phyloP scores from a whole-genome alignment of 2,329 filamentous ascomycete species.

The Neofusicoccum kwambonambiense region DNA sequence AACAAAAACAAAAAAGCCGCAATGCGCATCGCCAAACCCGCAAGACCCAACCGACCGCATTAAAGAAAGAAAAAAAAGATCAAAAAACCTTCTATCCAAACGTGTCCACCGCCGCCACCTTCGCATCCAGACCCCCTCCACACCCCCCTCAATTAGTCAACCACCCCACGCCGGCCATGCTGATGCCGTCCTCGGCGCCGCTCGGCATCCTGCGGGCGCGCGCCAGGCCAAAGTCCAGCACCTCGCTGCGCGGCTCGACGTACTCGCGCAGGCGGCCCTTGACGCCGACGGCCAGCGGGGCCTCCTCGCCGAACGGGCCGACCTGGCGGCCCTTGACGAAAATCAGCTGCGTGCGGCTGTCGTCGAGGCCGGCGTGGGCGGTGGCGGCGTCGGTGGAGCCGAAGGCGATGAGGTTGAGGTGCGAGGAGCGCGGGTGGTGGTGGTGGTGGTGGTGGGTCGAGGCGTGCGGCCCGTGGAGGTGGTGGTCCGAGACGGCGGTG shows the following conservation, averaged over 20 bases:
- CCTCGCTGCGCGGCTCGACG: constrained; percentile 45
- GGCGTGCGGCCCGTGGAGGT: constrained; percentile 32
- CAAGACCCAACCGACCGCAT: too few relatives aligned
- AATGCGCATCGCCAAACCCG: too few relatives aligned
- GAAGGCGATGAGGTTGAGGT: constrained; percentile 19
- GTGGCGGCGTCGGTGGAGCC: constrained; percentile 28
- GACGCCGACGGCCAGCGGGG: constrained; percentile 43
- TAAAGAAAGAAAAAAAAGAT: too few relatives aligned
- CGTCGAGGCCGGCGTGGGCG: constrained; percentile 46
- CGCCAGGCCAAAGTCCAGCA: constrained; percentile 42
- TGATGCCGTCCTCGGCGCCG: background rate
- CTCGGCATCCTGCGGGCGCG: constrained; percentile 8
- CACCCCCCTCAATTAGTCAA: background rate
- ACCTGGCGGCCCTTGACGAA: constrained; percentile 45
- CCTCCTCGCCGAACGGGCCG: constrained; percentile 42
- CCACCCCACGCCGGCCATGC: background rate
- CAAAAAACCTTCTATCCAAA: too few relatives aligned
- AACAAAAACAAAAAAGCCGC: too few relatives aligned
- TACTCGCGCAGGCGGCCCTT: constrained; percentile 48
- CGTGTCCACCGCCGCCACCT: too few relatives aligned
- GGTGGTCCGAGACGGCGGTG: constrained; percentile 1
- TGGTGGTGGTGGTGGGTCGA: constrained; percentile 27
- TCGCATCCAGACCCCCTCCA: too few relatives aligned
- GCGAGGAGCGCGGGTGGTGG: background rate
- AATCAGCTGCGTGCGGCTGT: constrained; percentile 47